phyloP scores from a whole-genome alignment of 140 eudicot species.

The Flaveria floridana region DNA sequence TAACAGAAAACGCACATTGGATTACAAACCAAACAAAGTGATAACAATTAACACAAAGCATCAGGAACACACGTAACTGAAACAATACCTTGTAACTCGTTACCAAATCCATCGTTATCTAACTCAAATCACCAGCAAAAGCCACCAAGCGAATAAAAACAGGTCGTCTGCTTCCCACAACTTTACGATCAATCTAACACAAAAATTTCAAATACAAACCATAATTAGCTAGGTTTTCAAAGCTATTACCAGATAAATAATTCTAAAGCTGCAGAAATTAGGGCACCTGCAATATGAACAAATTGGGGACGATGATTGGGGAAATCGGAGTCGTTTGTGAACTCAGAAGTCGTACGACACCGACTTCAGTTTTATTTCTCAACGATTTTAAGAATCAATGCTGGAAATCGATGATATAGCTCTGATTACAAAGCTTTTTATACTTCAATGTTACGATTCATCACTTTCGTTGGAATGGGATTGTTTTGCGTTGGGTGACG shows the following conservation, averaged over 20 bases:
- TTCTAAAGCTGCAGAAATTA: not conserved
- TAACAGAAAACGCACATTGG: not conserved
- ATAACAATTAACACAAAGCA: not conserved
- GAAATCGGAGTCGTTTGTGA: constrained; percentile 19
- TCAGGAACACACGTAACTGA: not conserved
- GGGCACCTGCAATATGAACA: constrained; percentile 17
- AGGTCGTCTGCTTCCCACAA: not conserved
- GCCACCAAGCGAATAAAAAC: too few relatives aligned
- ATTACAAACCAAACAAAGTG: not conserved
- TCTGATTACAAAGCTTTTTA: constrained; percentile 24
- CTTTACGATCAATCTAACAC: constrained; percentile 34
- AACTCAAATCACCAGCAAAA: constrained; percentile 4
- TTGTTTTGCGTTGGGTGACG: not conserved
- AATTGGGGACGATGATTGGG: constrained; percentile 16
- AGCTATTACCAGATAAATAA: constrained; percentile 4
- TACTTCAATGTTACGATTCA: not conserved
- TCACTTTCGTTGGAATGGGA: not conserved
- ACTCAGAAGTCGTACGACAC: constrained; percentile 13
- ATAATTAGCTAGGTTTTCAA: not conserved
- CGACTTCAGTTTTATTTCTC: constrained; percentile 12
- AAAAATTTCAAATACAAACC: not conserved
- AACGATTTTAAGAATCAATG: constrained; percentile 23
- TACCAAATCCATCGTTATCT: constrained; percentile 67
- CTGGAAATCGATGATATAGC: not conserved
- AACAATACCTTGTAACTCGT: constrained; percentile 69